These are phyloP conservation scores for Trichothecium sympodiale DNA, from an alignment of 2,329 filamentous ascomycete species.

Conservation along the genomic window DNA sequence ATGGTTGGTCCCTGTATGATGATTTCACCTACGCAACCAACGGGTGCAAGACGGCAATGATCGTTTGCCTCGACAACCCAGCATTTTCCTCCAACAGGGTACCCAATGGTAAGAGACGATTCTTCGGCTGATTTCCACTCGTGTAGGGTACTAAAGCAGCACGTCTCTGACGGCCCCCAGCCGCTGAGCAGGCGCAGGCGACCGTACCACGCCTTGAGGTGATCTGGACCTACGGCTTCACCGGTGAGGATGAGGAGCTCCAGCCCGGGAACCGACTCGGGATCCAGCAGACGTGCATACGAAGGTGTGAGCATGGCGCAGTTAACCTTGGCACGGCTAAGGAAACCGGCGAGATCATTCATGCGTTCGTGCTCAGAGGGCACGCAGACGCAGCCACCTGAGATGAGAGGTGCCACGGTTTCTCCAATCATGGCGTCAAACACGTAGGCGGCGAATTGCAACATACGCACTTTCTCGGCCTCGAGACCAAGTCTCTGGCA, in stretches of 20 bases:
- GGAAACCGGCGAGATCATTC: conserved; percentile 1
- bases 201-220: conserved; percentile 6
- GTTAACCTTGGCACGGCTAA: not conserved
- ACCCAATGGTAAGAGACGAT: conserved; percentile 3
- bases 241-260: conserved; percentile 5
- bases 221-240: conserved; percentile 6
- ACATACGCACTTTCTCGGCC: not conserved
- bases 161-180: conserved; percentile 7
- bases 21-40: conserved; percentile 7
- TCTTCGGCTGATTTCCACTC: not conserved
- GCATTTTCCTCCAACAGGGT: conserved; percentile 4
- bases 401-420: not conserved
- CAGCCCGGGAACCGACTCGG: conserved; percentile 1
- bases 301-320: not conserved
- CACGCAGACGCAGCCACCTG: not conserved
- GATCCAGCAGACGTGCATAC: not conserved
- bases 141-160: conserved; percentile 5
- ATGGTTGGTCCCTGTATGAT: conserved; percentile 20
- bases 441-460: not conserved
- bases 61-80: conserved; percentile 6
- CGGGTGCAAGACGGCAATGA: conserved; percentile 2
- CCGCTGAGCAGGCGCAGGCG: conserved; percentile 4
- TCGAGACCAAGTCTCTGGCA: not conserved
- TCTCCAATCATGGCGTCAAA: not conserved
- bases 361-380: conserved; percentile 2